Base-by-base conservation (phyloP, 257 asterid genomes). In the Scutellaria barbata region DNA sequence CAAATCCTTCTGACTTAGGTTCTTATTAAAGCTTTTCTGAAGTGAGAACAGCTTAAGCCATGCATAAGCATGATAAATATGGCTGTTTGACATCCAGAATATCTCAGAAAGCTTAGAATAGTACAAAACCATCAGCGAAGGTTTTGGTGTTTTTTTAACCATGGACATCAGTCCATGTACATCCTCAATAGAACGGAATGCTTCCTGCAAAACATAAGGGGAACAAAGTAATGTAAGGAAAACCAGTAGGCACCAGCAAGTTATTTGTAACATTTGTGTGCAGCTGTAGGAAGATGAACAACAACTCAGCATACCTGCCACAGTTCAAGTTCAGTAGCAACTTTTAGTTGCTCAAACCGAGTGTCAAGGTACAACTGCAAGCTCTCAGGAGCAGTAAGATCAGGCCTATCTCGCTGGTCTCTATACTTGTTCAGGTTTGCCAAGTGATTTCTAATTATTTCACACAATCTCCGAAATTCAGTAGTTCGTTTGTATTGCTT, bases 391-490 rank as follows among this genome's bases (percentile, higher is more conserved):
- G 87, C 82, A 82, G 89, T 54, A 62, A 93, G 88, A 78, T 93
- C 97, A 53, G 98, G 98, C 48, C 96, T 89, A 80, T 93, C 97
- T 61, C 97, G 85, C 77, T 93, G 98, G 80, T 93, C 98, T 66
- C 89, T 81, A 63, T 89, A 90, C 79, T 89, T 93, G 89, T 93
- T 93, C 30, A 93, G 96, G 80, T 93, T 93, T 6, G 92, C 92
- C 10, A 93, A 85, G 80, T 93, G 98, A 77, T 89, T 93, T 68
- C 98, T 76, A 16, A 93, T 90, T 63, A 90, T 93, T 68, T 93
- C 98, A 77, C 98, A 90, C 71, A 93, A 77, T 59, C 98, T 81
- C 22, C 98, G 88, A 60, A 93, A 90, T 63, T 93, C 98, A 13
- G 97, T 93, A 45, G 95, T 84, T 17, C 97, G 86, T 47, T 90